Base-by-base conservation (phyloP, 2,329 filamentous ascomycete genomes). In the Ophiocordyceps robertsii region DNA sequence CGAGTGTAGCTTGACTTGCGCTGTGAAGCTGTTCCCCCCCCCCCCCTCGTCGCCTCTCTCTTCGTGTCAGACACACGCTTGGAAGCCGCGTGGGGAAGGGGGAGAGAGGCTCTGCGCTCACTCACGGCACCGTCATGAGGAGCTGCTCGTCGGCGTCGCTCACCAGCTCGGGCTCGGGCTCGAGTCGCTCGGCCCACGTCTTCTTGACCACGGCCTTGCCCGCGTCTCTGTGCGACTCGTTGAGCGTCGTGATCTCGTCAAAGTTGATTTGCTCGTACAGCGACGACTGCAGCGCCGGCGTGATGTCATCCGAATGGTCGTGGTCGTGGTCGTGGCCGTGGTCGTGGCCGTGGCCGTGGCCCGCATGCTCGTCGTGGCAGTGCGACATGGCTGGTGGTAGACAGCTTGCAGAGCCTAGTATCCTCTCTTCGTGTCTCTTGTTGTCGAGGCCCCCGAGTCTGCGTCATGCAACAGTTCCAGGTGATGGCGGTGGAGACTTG, bases 181-280 rank as follows among this genome's bases (percentile, higher is more conserved):
- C 62, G 46, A 95, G 62, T 43, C 92, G 72, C 63, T 96, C 82
- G 6, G 75, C 74, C 89, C 89, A 98, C 43, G 88, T 86, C 71
- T 98, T 98, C 65, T 87, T 80, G 31, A 93, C 77, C 29, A 96
- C 74, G 1, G 75, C 76, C 51, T 76, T 75, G 16, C 89, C 92
- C 1, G 80, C 74, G 45, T 80, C 75, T 8, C 77, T 66, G 13
- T 64, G 60, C 11, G 77, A 70, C 65, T 96, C 92, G 61, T 98
- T 98, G 43, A 95, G 67, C 0, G 90, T 92, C 32, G 70, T 77
- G 48, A 98, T 80, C 27, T 80, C 75, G 63, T 86, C 82, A 64
- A 96, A 95, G 60, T 89, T 78, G 62, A 98, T 88, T 59, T 95
- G 84, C 49, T 85, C 79, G 68, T 95, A 96, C 31, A 98, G 79